Base-by-base conservation (phyloP, 441 rosid genomes). In the Theobroma grandiflorum region DNA sequence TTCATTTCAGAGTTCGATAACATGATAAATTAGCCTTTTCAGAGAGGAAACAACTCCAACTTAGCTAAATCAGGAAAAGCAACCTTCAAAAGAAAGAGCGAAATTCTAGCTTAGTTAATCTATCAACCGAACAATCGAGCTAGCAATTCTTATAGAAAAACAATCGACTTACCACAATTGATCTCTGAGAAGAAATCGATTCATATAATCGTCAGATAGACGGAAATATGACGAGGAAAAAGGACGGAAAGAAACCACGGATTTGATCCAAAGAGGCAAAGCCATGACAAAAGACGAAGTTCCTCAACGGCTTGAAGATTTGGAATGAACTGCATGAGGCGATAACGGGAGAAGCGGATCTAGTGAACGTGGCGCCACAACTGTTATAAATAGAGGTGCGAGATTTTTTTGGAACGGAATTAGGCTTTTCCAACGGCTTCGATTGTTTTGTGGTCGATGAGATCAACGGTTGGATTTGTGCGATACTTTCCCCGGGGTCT, bases 381-480 rank as follows among this genome's bases (percentile, higher is more conserved):
- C 16, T 0, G 22, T 42, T 42, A 38, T 47, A 40, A 4, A 53
- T 6, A 14, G 75, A 49, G 43, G 33, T 35, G 16, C 10, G 42
- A 57, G 62, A 64, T 49, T 22, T 38, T 71, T 14, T 43, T 35
- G 31, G 6, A 71, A 6, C 18, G 8, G 45, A 73, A 33, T 49
- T 61, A 31, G 40, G 53, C 64, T 18, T 42, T 57, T 66, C 76
- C 16, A 42, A 76, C 78, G 66, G 85, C 72, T 72, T 43, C 57
- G 8, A 47, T 47, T 12, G 57, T 58, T 63, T 58, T 15, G 15
- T 16, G 37, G 65, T 22, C 6, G n/a, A 14, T 45, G 14, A 66
- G 40, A 55, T 69, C 77, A 74, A 79, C 77, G 84, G 82, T 57
- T 55, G 18, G 78, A 75, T 64, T 64, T 75, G 72, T 7, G 64